Percentiles rank a stretch among this genome's conserved stretches.
These are phyloP conservation scores for Dunaliella sp. DNA, from an alignment of 139 green algal species.

Conservation along the genomic window DNA sequence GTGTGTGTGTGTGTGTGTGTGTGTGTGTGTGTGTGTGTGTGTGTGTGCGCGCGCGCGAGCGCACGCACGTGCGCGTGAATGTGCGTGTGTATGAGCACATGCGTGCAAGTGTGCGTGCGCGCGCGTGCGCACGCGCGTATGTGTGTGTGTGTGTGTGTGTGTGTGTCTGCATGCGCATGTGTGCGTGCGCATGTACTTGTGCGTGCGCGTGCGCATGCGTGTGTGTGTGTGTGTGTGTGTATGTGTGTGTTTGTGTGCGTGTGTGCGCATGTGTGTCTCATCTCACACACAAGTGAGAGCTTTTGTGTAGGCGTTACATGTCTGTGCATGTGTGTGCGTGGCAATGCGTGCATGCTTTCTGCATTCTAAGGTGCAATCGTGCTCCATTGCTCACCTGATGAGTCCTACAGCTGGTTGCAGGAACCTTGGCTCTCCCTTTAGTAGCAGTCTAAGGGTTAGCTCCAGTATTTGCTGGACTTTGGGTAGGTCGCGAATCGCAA, in stretches of 20 bases:
- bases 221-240: too few relatives aligned
- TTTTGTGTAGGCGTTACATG: not conserved
- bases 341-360: not conserved
- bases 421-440: conserved; percentile 18
- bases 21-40: not conserved
- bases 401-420: conserved; percentile 29
- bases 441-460: conserved; percentile 33
- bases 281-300: not conserved
- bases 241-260: too few relatives aligned
- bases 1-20: not conserved
- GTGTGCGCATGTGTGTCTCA: too few relatives aligned
- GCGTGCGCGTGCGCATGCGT: too few relatives aligned
- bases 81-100: too few relatives aligned
- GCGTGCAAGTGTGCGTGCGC: too few relatives aligned
- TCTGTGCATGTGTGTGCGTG: not conserved
- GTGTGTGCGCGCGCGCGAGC: not conserved
- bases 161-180: too few relatives aligned
- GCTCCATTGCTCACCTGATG: conserved; percentile 23
- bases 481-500: conserved; percentile 38
- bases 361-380: not conserved
- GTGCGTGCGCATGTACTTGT: too few relatives aligned
- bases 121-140: too few relatives aligned
- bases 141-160: too few relatives aligned
- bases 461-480: conserved; percentile 43
- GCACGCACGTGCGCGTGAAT: too few relatives aligned